Conservation (phyloP, 495 filamentous ascomycete genomes). For the Penicillium odoratum region DNA sequence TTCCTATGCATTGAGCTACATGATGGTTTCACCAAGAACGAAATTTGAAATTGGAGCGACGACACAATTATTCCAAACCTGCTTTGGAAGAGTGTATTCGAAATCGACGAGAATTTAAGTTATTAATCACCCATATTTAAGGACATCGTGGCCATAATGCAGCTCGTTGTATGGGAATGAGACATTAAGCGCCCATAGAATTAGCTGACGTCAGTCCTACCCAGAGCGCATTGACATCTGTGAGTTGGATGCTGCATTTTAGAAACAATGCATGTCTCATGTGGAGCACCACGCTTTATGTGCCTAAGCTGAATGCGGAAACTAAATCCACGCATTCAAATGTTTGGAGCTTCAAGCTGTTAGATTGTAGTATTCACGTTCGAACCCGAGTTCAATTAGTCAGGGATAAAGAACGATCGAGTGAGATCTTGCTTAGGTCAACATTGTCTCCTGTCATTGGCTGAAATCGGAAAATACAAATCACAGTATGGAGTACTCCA, state of each 20-base stretch:
- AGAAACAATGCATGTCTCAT: conserved; percentile 21
- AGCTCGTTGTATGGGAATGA: conserved; percentile 6
- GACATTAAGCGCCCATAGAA: conserved; percentile 11
- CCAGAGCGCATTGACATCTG: conserved; percentile 10
- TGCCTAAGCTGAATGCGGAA: conserved; percentile 3
- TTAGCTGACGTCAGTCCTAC: conserved; percentile 11
- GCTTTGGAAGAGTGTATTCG: background rate
- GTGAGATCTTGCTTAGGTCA: too few relatives aligned
- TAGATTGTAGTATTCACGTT: background rate
- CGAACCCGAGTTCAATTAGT: background rate
- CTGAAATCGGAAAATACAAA: background rate
- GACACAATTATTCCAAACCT: background rate
- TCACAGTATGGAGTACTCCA: background rate
- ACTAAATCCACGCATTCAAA: background rate
- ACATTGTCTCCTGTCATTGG: background rate
- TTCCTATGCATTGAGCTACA: background rate
- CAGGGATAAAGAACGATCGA: conserved; percentile 1
- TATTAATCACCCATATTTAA: conserved; percentile 1
- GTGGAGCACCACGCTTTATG: conserved; percentile 3
- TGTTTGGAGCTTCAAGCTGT: background rate
- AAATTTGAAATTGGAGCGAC: background rate
- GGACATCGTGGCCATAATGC: conserved; percentile 2
- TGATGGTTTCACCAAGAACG: background rate
- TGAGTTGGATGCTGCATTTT: conserved; percentile 7
- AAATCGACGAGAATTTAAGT: background rate